A percentile compares a stretch with the other conserved stretches of the same genome.
Conservation (phyloP, 2,329 filamentous ascomycete species). For the Verticillium longisporum region DNA sequence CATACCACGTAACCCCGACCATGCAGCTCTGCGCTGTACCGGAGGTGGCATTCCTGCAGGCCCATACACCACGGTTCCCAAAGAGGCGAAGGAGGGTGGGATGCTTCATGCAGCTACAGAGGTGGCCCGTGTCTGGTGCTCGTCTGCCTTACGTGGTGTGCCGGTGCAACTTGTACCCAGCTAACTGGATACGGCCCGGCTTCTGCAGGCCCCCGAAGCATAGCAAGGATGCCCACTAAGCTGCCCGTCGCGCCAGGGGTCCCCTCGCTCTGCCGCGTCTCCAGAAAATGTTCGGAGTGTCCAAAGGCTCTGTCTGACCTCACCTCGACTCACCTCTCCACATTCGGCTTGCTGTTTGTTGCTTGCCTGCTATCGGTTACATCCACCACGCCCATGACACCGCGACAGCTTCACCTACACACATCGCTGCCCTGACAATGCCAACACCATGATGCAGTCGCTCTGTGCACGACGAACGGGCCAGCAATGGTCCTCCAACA, state of each 20-base stretch:
- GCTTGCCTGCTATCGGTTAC: too few relatives aligned
- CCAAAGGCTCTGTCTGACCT: neutral
- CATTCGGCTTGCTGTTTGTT: neutral
- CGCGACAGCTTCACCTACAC: neutral
- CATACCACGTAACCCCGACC: neutral
- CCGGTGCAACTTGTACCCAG: too few relatives aligned
- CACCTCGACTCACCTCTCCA: neutral
- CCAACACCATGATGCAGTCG: conserved; percentile 18
- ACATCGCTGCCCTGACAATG: conserved; percentile 10
- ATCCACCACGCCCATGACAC: neutral
- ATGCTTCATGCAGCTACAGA: neutral
- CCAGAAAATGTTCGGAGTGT: neutral
- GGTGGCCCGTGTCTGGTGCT: neutral
- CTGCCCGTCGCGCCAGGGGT: neutral
- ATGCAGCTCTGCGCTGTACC: neutral
- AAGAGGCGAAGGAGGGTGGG: neutral
- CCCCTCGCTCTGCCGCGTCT: neutral
- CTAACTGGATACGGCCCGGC: neutral
- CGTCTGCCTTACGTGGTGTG: too few relatives aligned
- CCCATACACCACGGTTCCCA: neutral
- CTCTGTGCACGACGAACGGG: conserved; percentile 17
- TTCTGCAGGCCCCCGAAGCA: neutral
- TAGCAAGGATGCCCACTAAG: neutral
- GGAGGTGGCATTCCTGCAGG: neutral
- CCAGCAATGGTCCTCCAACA: conserved; percentile 9